phyloP scores from a whole-genome alignment of 768 basidiomycete species.

The Suillus americanus region DNA sequence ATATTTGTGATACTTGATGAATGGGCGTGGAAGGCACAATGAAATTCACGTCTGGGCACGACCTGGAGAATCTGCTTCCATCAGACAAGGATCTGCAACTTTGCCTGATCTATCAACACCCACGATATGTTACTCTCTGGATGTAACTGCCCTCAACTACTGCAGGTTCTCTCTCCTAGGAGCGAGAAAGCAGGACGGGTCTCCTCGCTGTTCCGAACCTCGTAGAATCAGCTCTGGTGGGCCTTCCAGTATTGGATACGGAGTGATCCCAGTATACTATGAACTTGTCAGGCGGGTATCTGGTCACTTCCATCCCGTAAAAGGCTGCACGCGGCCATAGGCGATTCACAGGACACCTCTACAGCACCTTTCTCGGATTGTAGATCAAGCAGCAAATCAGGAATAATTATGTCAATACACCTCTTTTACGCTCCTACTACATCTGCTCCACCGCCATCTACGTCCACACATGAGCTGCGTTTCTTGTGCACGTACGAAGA shows the following conservation, averaged over 20 bases:
- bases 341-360: constrained; percentile 44
- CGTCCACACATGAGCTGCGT: constrained; percentile 45
- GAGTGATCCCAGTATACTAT: not conserved
- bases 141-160: constrained; percentile 91
- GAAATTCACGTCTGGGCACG: constrained; percentile 75
- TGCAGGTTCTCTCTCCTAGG: constrained; percentile 76
- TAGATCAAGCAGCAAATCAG: constrained; percentile 42
- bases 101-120: constrained; percentile 29
- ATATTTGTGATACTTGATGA: not conserved
- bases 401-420: constrained; percentile 88
- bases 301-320: constrained; percentile 71
- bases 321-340: constrained; percentile 83
- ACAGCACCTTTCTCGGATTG: constrained; percentile 16
- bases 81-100: constrained; percentile 39
- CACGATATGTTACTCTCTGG: constrained; percentile 62
- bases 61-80: constrained; percentile 45
- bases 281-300: constrained; percentile 67
- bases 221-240: constrained; percentile 80
- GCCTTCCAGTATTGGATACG: constrained; percentile 13
- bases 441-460: constrained; percentile 31
- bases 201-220: constrained; percentile 85
- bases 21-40: constrained; percentile 82
- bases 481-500: constrained; percentile 82
- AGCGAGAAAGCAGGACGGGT: constrained; percentile 31
- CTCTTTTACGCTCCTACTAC: constrained; percentile 42